These are phyloP conservation scores for Penicillium parvum DNA, from an alignment of 495 filamentous ascomycete species.

Conservation along the genomic window DNA sequence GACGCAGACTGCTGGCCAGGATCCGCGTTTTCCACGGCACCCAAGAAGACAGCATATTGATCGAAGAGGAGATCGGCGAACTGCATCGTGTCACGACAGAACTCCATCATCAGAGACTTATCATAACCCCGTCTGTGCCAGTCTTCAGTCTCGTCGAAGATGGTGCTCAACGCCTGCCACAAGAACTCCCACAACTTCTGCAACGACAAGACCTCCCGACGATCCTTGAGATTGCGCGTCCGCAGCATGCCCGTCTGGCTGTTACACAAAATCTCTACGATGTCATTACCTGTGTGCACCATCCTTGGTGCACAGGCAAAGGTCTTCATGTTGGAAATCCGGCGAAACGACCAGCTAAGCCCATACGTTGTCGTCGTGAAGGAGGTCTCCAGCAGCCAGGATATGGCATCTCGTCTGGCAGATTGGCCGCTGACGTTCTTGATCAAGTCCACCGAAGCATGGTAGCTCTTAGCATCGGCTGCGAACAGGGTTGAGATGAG, in stretches of 20 bases:
- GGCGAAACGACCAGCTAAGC: conserved; percentile 55
- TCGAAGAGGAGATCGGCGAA: conserved; percentile 81
- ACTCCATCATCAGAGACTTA: conserved; percentile 76
- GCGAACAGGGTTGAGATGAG: conserved; percentile 66
- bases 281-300: conserved; percentile 67
- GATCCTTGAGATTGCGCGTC: conserved; percentile 51
- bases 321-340: conserved; percentile 51
- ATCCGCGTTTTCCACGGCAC: conserved; percentile 52
- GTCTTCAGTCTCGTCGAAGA: conserved; percentile 75
- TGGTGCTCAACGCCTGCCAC: conserved; percentile 72
- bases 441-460: conserved; percentile 71
- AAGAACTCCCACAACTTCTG: conserved; percentile 74
- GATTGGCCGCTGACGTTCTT: conserved; percentile 71
- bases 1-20: conserved; percentile 37
- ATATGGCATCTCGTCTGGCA: conserved; percentile 68
- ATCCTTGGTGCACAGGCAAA: conserved; percentile 66
- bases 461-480: conserved; percentile 63
- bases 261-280: conserved; percentile 80
- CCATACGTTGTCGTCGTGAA: conserved; percentile 59
- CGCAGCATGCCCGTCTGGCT: conserved; percentile 74
- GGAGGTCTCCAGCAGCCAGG: conserved; percentile 59
- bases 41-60: conserved; percentile 72
- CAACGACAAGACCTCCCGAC: conserved; percentile 58
- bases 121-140: conserved; percentile 70
- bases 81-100: conserved; percentile 89